A percentile compares a stretch with the other conserved stretches of the same genome.
Conservation (phyloP, 2,329 filamentous ascomycete species). For the Diaporthe longicolla region DNA sequence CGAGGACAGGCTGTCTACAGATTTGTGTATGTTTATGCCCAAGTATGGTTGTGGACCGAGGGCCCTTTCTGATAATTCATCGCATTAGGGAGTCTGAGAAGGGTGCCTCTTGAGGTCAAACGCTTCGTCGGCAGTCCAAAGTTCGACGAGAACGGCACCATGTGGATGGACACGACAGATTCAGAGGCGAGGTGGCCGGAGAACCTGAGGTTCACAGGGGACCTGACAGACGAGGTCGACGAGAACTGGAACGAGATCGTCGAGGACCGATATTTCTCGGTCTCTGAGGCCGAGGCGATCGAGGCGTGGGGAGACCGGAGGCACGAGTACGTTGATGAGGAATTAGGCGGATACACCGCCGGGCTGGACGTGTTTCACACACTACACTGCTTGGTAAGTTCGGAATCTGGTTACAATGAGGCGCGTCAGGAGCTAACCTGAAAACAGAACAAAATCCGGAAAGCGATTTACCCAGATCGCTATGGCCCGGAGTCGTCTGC, state of each 20-base stretch:
- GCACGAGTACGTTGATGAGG: slow-evolving; percentile 38
- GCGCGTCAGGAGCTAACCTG: not conserved
- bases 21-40: slow-evolving; percentile 37
- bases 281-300: slow-evolving; percentile 39
- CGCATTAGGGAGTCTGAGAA: slow-evolving; percentile 27
- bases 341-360: slow-evolving; percentile 41
- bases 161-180: slow-evolving; percentile 32
- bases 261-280: slow-evolving; percentile 41
- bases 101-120: slow-evolving; percentile 35
- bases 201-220: slow-evolving; percentile 33
- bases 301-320: slow-evolving; percentile 39
- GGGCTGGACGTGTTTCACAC: slow-evolving; percentile 45
- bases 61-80: slow-evolving; percentile 1
- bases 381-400: slow-evolving; percentile 44
- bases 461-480: slow-evolving; percentile 42
- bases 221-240: slow-evolving; percentile 37
- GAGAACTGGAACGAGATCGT: slow-evolving; percentile 40
- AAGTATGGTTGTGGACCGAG: not conserved
- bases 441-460: slow-evolving; percentile 44
- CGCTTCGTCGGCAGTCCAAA: slow-evolving; percentile 40
- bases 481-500: slow-evolving; percentile 38
- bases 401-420: accelerated
- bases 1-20: slow-evolving; percentile 38
- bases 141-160: slow-evolving; percentile 41
- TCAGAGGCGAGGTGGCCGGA: slow-evolving; percentile 38